A percentile compares a stretch with the other conserved stretches of the same genome.
These are phyloP conservation scores for Paramyrothecium sp. DNA, from an alignment of 2,329 filamentous ascomycete species.

Conservation along the genomic window DNA sequence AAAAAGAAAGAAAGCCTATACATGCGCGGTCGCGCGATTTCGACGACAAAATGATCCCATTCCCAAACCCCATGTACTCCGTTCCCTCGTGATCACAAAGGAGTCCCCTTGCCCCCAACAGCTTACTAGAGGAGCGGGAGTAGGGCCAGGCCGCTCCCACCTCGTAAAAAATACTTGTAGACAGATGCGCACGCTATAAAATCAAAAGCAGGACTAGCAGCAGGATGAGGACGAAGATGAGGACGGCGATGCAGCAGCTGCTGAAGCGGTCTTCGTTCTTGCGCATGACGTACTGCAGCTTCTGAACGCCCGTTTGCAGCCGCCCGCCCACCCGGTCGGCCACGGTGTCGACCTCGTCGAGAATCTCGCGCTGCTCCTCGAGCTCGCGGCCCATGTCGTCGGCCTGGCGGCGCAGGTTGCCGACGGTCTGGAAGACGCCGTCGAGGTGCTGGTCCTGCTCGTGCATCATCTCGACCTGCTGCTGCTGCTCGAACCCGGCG, in stretches of 20 bases:
- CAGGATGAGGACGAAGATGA: slow-evolving; percentile 87
- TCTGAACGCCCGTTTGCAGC: slow-evolving; percentile 81
- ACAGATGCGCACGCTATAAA: slow-evolving; percentile 36
- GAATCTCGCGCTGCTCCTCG: slow-evolving; percentile 88
- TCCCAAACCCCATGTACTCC: not conserved
- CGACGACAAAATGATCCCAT: not conserved
- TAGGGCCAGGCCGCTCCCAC: too few species aligned
- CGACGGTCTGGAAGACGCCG: slow-evolving; percentile 89
- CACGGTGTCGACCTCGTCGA: slow-evolving; percentile 80
- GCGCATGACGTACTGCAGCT: slow-evolving; percentile 79
- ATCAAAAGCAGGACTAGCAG: slow-evolving; percentile 76
- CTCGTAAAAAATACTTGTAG: not conserved
- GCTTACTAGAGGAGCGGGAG: too few species aligned
- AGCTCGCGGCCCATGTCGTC: slow-evolving; percentile 95
- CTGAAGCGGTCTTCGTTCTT: slow-evolving; percentile 87
- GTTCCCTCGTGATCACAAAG: not conserved
- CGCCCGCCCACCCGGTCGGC: slow-evolving; percentile 86
- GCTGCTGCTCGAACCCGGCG: slow-evolving; percentile 82
- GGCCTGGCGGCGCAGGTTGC: slow-evolving; percentile 84
- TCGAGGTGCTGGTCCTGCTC: slow-evolving; percentile 94
- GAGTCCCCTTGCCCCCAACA: too few species aligned
- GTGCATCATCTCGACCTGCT: slow-evolving; percentile 88
- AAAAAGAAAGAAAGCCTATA: not conserved
- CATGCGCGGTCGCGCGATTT: not conserved
- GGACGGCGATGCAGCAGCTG: slow-evolving; percentile 84